phyloP scores from a whole-genome alignment of 805 yeast genomes.

The Lachancea lanzarotensis region DNA sequence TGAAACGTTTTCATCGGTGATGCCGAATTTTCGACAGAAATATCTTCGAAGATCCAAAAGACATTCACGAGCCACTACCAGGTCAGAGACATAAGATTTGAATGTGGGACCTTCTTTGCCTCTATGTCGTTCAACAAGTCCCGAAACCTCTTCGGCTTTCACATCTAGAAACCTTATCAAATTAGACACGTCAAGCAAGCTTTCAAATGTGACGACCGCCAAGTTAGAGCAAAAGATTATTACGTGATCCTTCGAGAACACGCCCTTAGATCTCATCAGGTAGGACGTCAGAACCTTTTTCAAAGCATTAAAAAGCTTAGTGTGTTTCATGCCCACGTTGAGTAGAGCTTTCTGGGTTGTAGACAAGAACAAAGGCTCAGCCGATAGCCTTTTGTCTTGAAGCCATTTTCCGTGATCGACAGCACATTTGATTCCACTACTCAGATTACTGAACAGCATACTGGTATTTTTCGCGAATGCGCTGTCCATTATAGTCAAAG shows the following conservation, averaged over 20 bases:
- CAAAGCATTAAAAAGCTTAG: background rate
- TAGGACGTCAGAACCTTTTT: conserved; percentile 9
- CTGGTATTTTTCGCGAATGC: conserved; percentile 64
- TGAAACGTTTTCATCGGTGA: conserved; percentile 7
- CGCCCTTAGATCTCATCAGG: background rate
- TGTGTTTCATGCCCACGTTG: conserved; percentile 10
- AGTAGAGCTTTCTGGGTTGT: conserved; percentile 16
- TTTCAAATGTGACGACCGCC: conserved; percentile 13
- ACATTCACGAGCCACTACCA: conserved; percentile 5
- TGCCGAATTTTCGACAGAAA: conserved; percentile 5
- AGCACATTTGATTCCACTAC: conserved; percentile 56
- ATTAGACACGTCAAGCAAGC: conserved; percentile 19
- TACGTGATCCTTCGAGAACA: background rate
- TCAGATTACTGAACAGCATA: conserved; percentile 57
- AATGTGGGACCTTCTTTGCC: background rate
- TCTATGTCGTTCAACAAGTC: conserved; percentile 15
- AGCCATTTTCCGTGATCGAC: conserved; percentile 33
- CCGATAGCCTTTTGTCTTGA: conserved; percentile 8
- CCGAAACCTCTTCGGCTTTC: conserved; percentile 23
- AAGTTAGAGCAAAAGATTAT: conserved; percentile 16
- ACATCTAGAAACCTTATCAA: conserved; percentile 18
- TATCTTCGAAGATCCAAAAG: conserved; percentile 5
- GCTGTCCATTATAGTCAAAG: conserved; percentile 46
- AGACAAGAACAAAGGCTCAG: conserved; percentile 12
- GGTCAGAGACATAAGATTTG: background rate